A percentile compares a stretch with the other conserved stretches of the same genome.
Conservation (phyloP, 768 basidiomycete species). For the Lactifluus piperatus region DNA sequence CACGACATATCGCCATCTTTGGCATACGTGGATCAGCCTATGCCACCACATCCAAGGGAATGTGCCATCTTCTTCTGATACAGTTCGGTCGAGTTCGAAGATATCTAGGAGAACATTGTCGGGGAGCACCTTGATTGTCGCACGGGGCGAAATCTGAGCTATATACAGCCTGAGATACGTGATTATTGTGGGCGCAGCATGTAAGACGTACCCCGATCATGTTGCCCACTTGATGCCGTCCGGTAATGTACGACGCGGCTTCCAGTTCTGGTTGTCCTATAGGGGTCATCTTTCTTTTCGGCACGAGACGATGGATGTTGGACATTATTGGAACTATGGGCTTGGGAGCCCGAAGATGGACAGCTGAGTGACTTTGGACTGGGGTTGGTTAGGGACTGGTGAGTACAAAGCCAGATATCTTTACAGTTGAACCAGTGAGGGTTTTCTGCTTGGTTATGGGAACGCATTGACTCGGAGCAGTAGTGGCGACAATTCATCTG, state of each 20-base stretch:
- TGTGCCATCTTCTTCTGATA: background rate
- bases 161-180: background rate
- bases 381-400: background rate
- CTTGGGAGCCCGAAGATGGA: background rate
- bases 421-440: too few species aligned
- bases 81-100: background rate
- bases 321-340: too few species aligned
- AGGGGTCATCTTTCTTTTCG: background rate
- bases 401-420: background rate
- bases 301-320: too few species aligned
- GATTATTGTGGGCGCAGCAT: background rate
- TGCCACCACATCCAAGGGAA: background rate
- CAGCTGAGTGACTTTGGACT: background rate
- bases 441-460: too few species aligned
- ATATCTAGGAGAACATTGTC: background rate
- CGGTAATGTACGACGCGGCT: background rate
- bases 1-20: background rate
- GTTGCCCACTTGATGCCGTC: background rate
- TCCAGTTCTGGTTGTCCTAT: background rate
- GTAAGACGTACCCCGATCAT: background rate
- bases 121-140: background rate
- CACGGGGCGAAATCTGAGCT: too few species aligned
- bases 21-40: background rate
- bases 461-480: too few species aligned
- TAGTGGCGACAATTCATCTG: too few species aligned